Evolutionary conservation across 2,329 filamentous ascomycete species (phyloP).

Genomic region (Metarhizium humberi): DNA sequence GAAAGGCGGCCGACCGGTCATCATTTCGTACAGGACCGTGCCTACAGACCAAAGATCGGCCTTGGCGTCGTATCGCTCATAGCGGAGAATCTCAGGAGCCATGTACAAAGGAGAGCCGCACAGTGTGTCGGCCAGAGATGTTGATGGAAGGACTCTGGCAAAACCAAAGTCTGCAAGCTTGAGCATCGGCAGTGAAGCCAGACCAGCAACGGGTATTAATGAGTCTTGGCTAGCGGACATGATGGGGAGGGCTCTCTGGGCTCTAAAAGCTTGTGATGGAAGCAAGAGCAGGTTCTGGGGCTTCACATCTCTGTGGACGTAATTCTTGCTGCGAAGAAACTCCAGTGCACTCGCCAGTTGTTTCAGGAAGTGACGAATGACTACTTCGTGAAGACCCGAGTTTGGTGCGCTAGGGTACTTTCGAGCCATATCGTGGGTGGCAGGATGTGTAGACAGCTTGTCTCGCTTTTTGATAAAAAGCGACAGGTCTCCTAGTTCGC

Average conservation of each 20-base stretch:
- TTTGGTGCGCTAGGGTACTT: slow-evolving; percentile 81
- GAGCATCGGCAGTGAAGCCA: slow-evolving; percentile 83
- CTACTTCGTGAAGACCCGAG: slow-evolving; percentile 91
- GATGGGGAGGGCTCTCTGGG: slow-evolving; percentile 46
- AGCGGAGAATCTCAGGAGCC: slow-evolving; percentile 94
- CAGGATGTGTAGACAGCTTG: slow-evolving; percentile 67
- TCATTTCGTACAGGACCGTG: slow-evolving; percentile 93
- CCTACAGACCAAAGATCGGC: slow-evolving; percentile 97
- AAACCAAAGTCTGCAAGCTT: slow-evolving; percentile 99
- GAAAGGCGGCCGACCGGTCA: slow-evolving; percentile 83
- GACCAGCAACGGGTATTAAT: slow-evolving; percentile 68
- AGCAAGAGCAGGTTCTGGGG: slow-evolving; percentile 91
- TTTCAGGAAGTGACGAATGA: slow-evolving; percentile 91
- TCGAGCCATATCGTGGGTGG: slow-evolving; percentile 80
- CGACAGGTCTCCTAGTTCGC: slow-evolving; percentile 87
- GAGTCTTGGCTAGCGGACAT: slow-evolving; percentile 72
- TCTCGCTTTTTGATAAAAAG: slow-evolving; percentile 93
- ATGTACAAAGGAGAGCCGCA: slow-evolving; percentile 97
- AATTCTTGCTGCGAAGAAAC: slow-evolving; percentile 75
- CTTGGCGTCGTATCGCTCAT: slow-evolving; percentile 95
- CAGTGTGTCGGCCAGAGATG: slow-evolving; percentile 87
- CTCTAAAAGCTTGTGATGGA: slow-evolving; percentile 65
- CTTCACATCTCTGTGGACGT: slow-evolving; percentile 95
- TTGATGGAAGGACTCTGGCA: slow-evolving; percentile 80
- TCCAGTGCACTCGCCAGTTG: slow-evolving; percentile 87